phyloP scores from a whole-genome alignment of 306 rosid species.

The Erythrophleum fordii region DNA sequence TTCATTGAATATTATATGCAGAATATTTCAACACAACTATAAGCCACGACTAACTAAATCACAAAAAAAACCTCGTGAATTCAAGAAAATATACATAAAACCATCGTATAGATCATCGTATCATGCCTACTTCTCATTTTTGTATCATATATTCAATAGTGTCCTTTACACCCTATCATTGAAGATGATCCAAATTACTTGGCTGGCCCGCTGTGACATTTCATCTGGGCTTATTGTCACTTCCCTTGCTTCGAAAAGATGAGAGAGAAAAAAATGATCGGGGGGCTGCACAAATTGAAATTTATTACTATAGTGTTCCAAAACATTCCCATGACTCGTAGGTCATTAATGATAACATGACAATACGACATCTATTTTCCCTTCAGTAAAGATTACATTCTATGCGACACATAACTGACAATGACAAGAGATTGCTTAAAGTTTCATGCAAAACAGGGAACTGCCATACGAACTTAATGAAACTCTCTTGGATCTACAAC shows the following conservation, averaged over 20 bases:
- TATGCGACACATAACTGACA: background rate
- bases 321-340: background rate
- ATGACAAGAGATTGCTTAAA: conserved; percentile 14
- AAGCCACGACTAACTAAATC: conserved; percentile 48
- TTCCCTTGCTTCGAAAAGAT: conserved; percentile 71
- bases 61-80: conserved; percentile 46
- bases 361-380: too few species aligned
- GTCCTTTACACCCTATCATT: conserved; percentile 47
- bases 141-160: conserved; percentile 16
- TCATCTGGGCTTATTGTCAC: conserved; percentile 64
- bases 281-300: conserved; percentile 55
- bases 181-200: conserved; percentile 34
- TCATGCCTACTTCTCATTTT: conserved; percentile 38
- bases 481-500: background rate
- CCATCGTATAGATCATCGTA: conserved; percentile 40
- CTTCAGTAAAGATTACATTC: too few species aligned
- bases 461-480: background rate
- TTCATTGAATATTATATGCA: conserved; percentile 49
- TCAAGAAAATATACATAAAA: conserved; percentile 52
- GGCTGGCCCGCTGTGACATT: conserved; percentile 20
- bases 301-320: background rate
- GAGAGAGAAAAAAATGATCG: conserved; percentile 74
- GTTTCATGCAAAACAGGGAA: background rate
- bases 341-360: background rate
- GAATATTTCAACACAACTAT: conserved; percentile 53